Conservation (phyloP, 495 filamentous ascomycete species). For the Aspergillus cristatus region DNA sequence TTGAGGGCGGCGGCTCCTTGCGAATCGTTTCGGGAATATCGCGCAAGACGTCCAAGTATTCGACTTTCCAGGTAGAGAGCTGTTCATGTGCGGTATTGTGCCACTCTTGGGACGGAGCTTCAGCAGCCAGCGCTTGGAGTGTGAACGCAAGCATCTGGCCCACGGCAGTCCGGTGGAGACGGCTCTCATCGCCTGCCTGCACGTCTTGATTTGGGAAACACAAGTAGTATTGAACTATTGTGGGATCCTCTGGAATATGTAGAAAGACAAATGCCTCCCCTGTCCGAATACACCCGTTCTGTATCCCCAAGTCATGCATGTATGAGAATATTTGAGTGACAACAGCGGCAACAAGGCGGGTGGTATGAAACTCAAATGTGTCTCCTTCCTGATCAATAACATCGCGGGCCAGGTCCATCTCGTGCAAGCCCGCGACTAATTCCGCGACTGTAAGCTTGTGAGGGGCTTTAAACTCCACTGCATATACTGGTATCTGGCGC, state of each 20-base stretch:
- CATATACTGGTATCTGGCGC: conserved; percentile 12
- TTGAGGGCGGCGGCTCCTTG: conserved; percentile 14
- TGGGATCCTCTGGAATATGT: conserved; percentile 29
- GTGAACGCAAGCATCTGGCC: conserved; percentile 40
- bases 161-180: conserved; percentile 33
- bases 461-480: conserved; percentile 21
- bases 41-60: conserved; percentile 19
- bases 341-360: conserved; percentile 27
- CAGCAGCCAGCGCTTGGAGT: conserved; percentile 29
- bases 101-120: conserved; percentile 28
- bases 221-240: conserved; percentile 18
- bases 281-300: conserved; percentile 34
- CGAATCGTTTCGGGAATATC: conserved; percentile 19
- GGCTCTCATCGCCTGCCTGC: conserved; percentile 11
- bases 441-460: conserved; percentile 19
- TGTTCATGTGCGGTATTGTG: conserved; percentile 19
- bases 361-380: conserved; percentile 24
- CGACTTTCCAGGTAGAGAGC: conserved; percentile 18
- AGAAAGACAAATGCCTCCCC: conserved; percentile 41
- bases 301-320: conserved; percentile 35
- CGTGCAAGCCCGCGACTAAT: conserved; percentile 19
- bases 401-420: conserved; percentile 19
- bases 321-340: conserved; percentile 40
- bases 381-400: conserved; percentile 21
- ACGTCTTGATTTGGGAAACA: conserved; percentile 24